Base-by-base conservation (phyloP, 805 yeast genomes). In the Huiozyma naganishii region DNA sequence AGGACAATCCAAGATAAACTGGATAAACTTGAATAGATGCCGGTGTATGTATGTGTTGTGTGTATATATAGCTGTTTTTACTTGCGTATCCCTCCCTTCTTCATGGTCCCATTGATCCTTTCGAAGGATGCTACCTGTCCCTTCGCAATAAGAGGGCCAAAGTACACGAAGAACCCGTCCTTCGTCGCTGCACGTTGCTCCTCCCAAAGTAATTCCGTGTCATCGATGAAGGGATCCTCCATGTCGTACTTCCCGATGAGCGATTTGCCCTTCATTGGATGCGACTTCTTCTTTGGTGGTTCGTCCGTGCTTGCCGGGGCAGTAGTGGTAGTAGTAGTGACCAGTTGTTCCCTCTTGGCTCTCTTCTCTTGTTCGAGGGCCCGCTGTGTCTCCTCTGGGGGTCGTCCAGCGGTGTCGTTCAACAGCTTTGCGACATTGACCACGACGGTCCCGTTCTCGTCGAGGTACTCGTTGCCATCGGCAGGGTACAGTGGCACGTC, bases 201-300 rank as follows among this genome's bases (percentile, higher is more conserved):
- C 64, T 92, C 98, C 83, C 92, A 83, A 45, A 78, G 74, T 52
- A 88, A 68, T 64, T 92, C 99, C 11, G 86, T 76, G 64, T 92
- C 98, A 65, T 92, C 99, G 46, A 92, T 92, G 57, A 92, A 92
- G 2, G 97, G 98, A 62, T 92, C 99, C 47, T 84, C 80, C 40
- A 77, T 70, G 59, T 92, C 98, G 63, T 92, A 92, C 57, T 85
- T 87, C 2, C 96, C 96, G 32, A 88, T 86, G 50, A 83, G 76
- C 42, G 88, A 74, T 55, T 82, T 82, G 35, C 76, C 71, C 53
- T 70, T 69, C 55, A 70, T 72, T 39, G 64, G 62, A 48, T 71
- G 62, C 11, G 62, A 51, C 32, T 52, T 60, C 41, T 56, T 61
- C 50, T 57, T 58, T 6, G 58, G 57, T 6, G 49, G 52, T 10